Percentiles rank a stretch among this genome's conserved stretches.
Conservation (phyloP, 75 land plant genomes). For the Selaginella tamariscina region DNA sequence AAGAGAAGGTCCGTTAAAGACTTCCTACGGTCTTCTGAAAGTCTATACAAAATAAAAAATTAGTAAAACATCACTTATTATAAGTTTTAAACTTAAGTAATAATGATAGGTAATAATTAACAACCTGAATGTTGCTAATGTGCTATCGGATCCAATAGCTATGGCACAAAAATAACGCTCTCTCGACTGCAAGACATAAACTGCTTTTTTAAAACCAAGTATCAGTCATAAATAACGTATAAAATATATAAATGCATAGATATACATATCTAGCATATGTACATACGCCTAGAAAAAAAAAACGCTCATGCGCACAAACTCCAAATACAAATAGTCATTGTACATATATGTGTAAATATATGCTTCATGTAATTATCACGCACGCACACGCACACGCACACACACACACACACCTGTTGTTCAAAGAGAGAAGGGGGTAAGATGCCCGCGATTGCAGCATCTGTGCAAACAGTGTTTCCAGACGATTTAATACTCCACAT, state of each 20-base stretch:
- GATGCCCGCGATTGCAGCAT: constrained; percentile 74
- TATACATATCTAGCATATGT: background rate
- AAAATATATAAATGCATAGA: background rate
- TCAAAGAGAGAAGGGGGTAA: constrained; percentile 92
- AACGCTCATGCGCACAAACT: background rate
- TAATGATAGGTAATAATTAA: background rate
- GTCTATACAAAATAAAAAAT: constrained; percentile 26
- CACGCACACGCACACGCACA: background rate
- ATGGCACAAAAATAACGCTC: constrained; percentile 77
- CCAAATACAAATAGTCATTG: background rate
- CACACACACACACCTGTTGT: constrained; percentile 42
- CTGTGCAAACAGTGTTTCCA: constrained; percentile 41
- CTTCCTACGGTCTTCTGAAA: constrained; percentile 70
- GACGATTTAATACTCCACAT: constrained; percentile 68
- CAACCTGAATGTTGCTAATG: constrained; percentile 83
- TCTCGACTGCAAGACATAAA: constrained; percentile 60
- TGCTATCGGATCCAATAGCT: constrained; percentile 75
- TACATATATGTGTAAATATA: background rate
- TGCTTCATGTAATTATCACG: background rate
- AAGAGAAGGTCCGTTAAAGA: constrained; percentile 66
- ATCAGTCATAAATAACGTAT: background rate
- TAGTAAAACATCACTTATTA: background rate
- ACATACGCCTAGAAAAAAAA: background rate
- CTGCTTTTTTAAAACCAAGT: background rate
- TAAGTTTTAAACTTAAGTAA: background rate